Evolutionary conservation across 306 rosid genomes (phyloP).

Genomic region (Quercus engelmannii): DNA sequence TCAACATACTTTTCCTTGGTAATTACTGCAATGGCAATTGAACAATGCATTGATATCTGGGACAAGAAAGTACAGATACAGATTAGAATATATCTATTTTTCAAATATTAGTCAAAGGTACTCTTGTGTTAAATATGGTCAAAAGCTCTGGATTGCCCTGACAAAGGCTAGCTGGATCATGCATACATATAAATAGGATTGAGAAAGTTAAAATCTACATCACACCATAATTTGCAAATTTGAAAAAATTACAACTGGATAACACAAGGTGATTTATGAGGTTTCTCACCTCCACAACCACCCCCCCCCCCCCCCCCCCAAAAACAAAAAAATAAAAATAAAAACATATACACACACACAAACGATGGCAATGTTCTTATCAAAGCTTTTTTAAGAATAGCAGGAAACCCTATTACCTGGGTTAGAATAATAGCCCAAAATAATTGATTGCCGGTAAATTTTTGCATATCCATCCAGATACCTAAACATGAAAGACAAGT

Average conservation of each 20-base stretch:
- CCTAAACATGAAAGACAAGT: conserved; percentile 45
- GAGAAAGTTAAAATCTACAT: background rate
- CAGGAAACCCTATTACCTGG: conserved; percentile 52
- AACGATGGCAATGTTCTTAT: background rate
- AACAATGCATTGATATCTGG: conserved; percentile 81
- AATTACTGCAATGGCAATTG: conserved; percentile 71
- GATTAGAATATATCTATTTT: conserved; percentile 14
- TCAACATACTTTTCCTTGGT: conserved; percentile 77
- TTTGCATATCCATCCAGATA: conserved; percentile 68
- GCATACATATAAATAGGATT: background rate
- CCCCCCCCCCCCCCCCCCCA: too few relatives aligned
- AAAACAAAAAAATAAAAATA: background rate
- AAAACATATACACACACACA: background rate
- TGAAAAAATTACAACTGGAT: background rate
- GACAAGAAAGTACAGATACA: conserved; percentile 12
- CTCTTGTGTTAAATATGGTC: background rate
- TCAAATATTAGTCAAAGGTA: background rate
- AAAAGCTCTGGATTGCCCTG: conserved; percentile 9
- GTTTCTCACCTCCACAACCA: background rate
- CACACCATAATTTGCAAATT: background rate
- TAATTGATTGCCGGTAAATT: conserved; percentile 75
- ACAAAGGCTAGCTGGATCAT: background rate
- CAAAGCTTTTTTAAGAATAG: background rate
- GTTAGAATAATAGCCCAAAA: conserved; percentile 64
- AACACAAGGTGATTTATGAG: background rate